phyloP scores from a whole-genome alignment of 257 asterid genomes.

The Verbena officinalis region DNA sequence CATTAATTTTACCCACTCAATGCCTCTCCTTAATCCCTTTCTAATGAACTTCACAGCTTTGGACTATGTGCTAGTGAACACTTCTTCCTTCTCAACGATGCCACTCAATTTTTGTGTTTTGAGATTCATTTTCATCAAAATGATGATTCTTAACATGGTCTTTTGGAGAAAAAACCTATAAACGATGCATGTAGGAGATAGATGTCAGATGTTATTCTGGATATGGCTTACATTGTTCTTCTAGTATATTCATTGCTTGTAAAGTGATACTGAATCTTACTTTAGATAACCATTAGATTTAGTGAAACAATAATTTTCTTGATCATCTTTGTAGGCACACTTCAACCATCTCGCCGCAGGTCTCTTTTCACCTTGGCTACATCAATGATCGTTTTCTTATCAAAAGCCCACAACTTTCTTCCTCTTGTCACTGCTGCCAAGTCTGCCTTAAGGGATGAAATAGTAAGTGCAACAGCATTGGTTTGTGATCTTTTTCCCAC shows the following conservation, averaged over 20 bases:
- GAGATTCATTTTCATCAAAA: slow-evolving; percentile 12
- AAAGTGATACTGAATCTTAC: slow-evolving; percentile 7
- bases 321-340: slow-evolving; percentile 49
- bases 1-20: slow-evolving; percentile 20
- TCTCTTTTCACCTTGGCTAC: slow-evolving; percentile 76
- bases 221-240: background rate
- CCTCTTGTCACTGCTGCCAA: slow-evolving; percentile 61
- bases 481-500: slow-evolving; percentile 16
- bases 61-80: background rate
- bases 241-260: slow-evolving; percentile 10
- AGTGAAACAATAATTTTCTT: slow-evolving; percentile 7
- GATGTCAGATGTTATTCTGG: slow-evolving; percentile 10
- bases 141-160: slow-evolving; percentile 17
- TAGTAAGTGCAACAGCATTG: slow-evolving; percentile 47
- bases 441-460: slow-evolving; percentile 57
- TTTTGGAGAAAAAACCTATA: slow-evolving; percentile 11
- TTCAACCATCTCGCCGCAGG: slow-evolving; percentile 71
- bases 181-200: slow-evolving; percentile 21
- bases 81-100: slow-evolving; percentile 15
- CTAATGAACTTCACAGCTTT: slow-evolving; percentile 9
- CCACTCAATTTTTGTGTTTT: slow-evolving; percentile 2
- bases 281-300: slow-evolving; percentile 4
- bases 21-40: slow-evolving; percentile 14
- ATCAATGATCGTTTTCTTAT: slow-evolving; percentile 69
- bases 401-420: slow-evolving; percentile 61